Evolutionary conservation across 805 yeast genomes (phyloP).

Genomic region (Candida endomychidarum): DNA sequence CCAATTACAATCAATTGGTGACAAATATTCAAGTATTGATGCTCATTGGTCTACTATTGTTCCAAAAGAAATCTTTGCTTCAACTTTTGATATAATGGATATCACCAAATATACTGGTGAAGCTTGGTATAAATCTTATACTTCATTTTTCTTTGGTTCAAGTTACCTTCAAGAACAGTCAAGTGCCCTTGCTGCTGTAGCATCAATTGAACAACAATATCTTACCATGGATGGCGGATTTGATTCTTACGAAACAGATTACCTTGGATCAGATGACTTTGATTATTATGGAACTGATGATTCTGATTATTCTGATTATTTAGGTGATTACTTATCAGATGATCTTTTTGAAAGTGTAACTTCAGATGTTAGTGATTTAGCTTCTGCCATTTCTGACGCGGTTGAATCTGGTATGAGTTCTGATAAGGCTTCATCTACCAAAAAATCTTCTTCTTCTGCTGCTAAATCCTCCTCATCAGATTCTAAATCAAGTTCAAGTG

Average conservation of each 20-base stretch:
- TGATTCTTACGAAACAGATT: too few relatives aligned
- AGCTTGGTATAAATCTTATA: slow-evolving; percentile 1
- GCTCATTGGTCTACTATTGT: background rate
- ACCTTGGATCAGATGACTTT: background rate
- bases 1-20: background rate
- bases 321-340: background rate
- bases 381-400: background rate
- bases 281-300: slow-evolving; percentile 1
- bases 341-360: background rate
- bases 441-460: background rate
- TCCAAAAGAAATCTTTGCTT: slow-evolving; percentile 1
- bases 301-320: too few relatives aligned
- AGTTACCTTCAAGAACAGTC: background rate
- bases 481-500: background rate
- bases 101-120: background rate
- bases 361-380: background rate
- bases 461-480: too few relatives aligned
- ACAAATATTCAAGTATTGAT: background rate
- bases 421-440: background rate
- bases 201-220: too few relatives aligned
- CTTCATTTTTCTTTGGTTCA: background rate
- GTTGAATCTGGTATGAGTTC: background rate
- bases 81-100: background rate
- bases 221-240: too few relatives aligned
- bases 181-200: slow-evolving; percentile 2